Percentiles rank a stretch among this genome's conserved stretches.
phyloP scores from a whole-genome alignment of 768 basidiomycete species.

The Boletus fagicola region DNA sequence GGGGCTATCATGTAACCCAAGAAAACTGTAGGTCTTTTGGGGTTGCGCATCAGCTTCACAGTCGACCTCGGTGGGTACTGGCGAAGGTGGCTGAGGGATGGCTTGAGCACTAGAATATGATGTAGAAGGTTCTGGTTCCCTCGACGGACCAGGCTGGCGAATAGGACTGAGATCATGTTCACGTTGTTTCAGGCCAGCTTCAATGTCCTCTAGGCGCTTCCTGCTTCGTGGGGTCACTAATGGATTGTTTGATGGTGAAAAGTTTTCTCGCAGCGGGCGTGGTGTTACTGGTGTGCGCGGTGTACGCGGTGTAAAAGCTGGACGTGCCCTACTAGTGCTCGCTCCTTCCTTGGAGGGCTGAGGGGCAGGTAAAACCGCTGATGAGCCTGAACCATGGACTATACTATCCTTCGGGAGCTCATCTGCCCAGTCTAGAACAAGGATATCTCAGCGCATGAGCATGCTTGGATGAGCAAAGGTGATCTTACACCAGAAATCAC shows the following conservation, averaged over 20 bases:
- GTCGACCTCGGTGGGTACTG: conserved; percentile 26
- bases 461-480: background rate
- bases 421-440: conserved; percentile 35
- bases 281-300: background rate
- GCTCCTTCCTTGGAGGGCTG: background rate
- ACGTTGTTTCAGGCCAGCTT: conserved; percentile 18
- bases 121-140: conserved; percentile 1
- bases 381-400: background rate
- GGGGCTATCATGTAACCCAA: conserved; percentile 22
- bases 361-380: background rate
- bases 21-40: conserved; percentile 22
- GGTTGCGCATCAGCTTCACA: conserved; percentile 15
- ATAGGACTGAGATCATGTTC: conserved; percentile 11
- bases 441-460: background rate
- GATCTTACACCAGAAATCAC: conserved; percentile 41
- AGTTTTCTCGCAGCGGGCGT: background rate
- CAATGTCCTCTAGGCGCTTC: conserved; percentile 16
- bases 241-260: background rate
- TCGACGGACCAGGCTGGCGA: conserved; percentile 6
- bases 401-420: conserved; percentile 10
- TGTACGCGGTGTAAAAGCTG: conserved; percentile 1
- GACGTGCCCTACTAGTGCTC: background rate
- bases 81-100: conserved; percentile 26
- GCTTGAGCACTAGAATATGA: background rate
- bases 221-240: conserved; percentile 7